phyloP scores from a whole-genome alignment of 169 alveolate species.

The Condylostoma magnum region DNA sequence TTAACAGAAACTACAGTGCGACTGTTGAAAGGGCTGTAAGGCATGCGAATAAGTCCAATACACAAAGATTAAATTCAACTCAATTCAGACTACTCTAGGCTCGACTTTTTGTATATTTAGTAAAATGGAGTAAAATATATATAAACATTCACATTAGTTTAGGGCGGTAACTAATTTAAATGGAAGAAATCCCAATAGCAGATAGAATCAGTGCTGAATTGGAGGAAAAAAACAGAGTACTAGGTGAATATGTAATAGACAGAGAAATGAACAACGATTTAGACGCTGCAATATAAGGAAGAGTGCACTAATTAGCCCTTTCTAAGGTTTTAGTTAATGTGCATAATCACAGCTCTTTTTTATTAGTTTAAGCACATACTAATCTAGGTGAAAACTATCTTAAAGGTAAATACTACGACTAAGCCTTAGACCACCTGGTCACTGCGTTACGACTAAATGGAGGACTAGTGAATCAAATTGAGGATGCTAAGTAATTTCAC shows the following conservation, averaged over 20 bases:
- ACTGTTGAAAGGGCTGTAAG: slow-evolving; percentile 32
- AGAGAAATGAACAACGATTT: not conserved
- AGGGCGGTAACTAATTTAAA: no score
- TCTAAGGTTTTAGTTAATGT: not conserved
- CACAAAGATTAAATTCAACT: slow-evolving; percentile 29
- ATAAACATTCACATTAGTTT: no score
- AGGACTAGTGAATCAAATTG: not conserved
- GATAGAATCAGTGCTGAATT: not conserved
- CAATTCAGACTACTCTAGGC: slow-evolving; percentile 36
- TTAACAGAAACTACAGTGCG: not conserved
- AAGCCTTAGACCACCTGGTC: not conserved
- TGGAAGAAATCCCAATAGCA: no score
- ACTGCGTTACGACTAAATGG: not conserved
- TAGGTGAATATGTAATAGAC: not conserved
- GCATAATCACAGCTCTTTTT: not conserved
- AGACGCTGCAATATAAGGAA: not conserved
- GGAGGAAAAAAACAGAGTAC: not conserved
- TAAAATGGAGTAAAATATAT: no score
- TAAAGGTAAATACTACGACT: not conserved
- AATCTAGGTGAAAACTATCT: not conserved
- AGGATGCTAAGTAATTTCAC: not conserved
- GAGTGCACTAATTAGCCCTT: not conserved
- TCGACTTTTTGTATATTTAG: not conserved
- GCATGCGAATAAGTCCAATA: slow-evolving; percentile 30
- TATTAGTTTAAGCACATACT: not conserved